Evolutionary conservation across 257 asterid species (phyloP).

Genomic region (Jasminum sambac): DNA sequence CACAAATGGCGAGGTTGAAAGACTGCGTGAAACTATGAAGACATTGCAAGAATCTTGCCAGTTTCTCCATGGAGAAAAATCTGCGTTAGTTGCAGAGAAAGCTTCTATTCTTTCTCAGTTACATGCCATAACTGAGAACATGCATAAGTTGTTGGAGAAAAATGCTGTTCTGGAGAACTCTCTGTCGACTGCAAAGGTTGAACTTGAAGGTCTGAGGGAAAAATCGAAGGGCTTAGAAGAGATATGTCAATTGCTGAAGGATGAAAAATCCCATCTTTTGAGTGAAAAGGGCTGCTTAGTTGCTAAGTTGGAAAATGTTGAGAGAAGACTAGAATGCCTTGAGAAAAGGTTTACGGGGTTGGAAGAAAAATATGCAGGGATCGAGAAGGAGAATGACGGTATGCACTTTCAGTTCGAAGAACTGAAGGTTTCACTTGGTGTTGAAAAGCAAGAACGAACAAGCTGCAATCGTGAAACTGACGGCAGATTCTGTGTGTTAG

Average conservation of each 20-base stretch:
- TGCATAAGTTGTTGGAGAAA: slow-evolving; percentile 70
- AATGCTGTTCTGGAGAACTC: slow-evolving; percentile 83
- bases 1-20: slow-evolving; percentile 59
- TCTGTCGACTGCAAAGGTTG: slow-evolving; percentile 62
- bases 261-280: slow-evolving; percentile 61
- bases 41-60: slow-evolving; percentile 61
- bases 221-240: slow-evolving; percentile 82
- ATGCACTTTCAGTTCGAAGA: slow-evolving; percentile 60
- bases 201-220: slow-evolving; percentile 89
- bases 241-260: slow-evolving; percentile 73
- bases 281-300: slow-evolving; percentile 59
- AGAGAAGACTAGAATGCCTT: slow-evolving; percentile 49
- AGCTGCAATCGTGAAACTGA: slow-evolving; percentile 51
- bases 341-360: slow-evolving; percentile 64
- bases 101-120: slow-evolving; percentile 73
- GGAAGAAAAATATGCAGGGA: slow-evolving; percentile 66
- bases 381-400: slow-evolving; percentile 72
- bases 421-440: slow-evolving; percentile 52
- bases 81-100: slow-evolving; percentile 70
- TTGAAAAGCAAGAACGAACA: slow-evolving; percentile 70
- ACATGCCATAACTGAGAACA: slow-evolving; percentile 65
- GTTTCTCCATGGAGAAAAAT: slow-evolving; percentile 57
- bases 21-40: slow-evolving; percentile 42
- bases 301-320: slow-evolving; percentile 62
- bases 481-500: slow-evolving; percentile 58